A percentile compares a stretch with the other conserved stretches of the same genome.
These are phyloP conservation scores for Nidularia pulvinata DNA, from an alignment of 768 basidiomycete genomes.

Conservation along the genomic window DNA sequence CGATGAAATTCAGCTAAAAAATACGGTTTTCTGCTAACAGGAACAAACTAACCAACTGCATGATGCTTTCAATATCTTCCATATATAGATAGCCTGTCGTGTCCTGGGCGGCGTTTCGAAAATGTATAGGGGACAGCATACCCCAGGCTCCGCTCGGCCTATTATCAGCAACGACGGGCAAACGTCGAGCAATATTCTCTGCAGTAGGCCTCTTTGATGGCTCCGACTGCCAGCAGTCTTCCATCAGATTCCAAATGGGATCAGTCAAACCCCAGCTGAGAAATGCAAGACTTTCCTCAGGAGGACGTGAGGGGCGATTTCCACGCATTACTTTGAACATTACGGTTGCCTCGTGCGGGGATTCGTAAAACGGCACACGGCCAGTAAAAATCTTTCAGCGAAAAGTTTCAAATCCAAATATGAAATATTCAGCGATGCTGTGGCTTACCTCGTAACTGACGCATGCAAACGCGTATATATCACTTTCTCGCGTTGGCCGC, in stretches of 20 bases:
- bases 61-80: no score
- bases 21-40: no score
- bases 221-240: not conserved
- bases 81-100: no score
- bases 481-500: not conserved
- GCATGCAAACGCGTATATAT: conserved; percentile 9
- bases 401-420: not conserved
- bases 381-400: conserved; percentile 12
- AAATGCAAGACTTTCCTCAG: not conserved
- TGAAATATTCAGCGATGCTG: not conserved
- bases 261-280: not conserved
- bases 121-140: no score
- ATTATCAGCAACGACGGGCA: no score
- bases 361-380: conserved; percentile 15
- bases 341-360: conserved; percentile 12
- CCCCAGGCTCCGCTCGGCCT: no score
- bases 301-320: conserved; percentile 2
- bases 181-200: no score
- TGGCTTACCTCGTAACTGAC: conserved; percentile 4
- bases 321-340: conserved; percentile 12
- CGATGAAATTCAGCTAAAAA: no score
- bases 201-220: not conserved
- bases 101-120: no score
- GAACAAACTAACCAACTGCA: no score
- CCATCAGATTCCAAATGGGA: not conserved